Percentiles rank a stretch among this genome's conserved stretches.
Conservation (phyloP, 306 rosid species). For the Purshia tridentata region DNA sequence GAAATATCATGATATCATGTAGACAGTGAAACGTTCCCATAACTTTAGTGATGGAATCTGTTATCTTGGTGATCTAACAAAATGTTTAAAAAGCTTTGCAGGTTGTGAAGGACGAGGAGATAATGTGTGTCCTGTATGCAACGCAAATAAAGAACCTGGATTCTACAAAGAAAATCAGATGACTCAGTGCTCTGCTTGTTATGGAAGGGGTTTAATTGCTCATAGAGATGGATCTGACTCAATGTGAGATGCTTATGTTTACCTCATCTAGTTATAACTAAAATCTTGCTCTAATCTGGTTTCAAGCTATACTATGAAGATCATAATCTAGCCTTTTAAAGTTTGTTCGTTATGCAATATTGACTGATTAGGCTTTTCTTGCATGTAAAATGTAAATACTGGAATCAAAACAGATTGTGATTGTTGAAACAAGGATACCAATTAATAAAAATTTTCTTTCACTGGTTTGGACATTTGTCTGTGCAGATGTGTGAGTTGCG, state of each 20-base stretch:
- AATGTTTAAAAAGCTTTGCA: conserved; percentile 37
- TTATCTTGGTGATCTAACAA: conserved; percentile 15
- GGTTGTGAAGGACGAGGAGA: conserved; percentile 82
- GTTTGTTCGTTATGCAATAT: not conserved
- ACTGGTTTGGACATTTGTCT: conserved; percentile 12
- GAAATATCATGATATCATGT: not conserved
- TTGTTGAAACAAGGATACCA: conserved; percentile 7
- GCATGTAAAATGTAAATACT: not conserved
- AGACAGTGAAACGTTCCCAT: not conserved
- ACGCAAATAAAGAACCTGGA: conserved; percentile 79
- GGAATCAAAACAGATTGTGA: conserved; percentile 4
- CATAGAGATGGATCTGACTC: conserved; percentile 96
- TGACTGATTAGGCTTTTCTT: not conserved
- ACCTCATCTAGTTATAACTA: conserved; percentile 9
- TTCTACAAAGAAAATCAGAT: conserved; percentile 71
- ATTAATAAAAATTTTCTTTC: not conserved
- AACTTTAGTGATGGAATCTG: not conserved
- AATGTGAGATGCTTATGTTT: conserved; percentile 46
- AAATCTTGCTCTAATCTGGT: conserved; percentile 8
- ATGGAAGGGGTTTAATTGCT: conserved; percentile 95
- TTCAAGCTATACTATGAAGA: not conserved
- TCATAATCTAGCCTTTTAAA: not conserved
- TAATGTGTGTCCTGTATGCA: conserved; percentile 56
- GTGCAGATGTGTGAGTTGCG: conserved; percentile 85
- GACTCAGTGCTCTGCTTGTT: conserved; percentile 69